Percentiles rank a stretch among this genome's conserved stretches.
Evolutionary conservation across 805 yeast genomes (phyloP).

Genomic region (Sugiyamaella floridensis): DNA sequence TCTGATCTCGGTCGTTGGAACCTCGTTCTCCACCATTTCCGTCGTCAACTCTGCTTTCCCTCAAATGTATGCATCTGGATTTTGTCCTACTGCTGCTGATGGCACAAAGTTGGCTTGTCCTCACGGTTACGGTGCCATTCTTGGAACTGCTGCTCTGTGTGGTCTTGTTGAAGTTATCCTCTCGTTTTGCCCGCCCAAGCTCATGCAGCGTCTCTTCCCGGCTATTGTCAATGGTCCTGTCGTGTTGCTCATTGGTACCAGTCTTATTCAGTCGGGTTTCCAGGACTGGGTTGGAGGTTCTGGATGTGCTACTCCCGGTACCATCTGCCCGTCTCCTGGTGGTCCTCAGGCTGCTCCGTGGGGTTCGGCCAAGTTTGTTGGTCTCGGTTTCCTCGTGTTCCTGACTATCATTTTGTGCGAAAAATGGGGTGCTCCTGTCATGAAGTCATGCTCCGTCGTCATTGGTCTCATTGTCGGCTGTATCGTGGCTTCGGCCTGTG

Average conservation of each 20-base stretch:
- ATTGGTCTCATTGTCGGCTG: constrained; percentile 81
- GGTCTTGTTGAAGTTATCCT: constrained; percentile 64
- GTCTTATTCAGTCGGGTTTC: constrained; percentile 65
- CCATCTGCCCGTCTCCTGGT: constrained; percentile 41
- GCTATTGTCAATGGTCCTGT: constrained; percentile 93
- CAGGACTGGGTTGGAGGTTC: constrained; percentile 86
- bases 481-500: constrained; percentile 86
- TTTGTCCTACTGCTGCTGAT: constrained; percentile 54
- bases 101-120: constrained; percentile 76
- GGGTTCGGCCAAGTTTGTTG: constrained; percentile 85
- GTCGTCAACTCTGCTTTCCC: constrained; percentile 72
- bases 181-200: constrained; percentile 70
- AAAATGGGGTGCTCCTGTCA: constrained; percentile 86
- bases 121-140: constrained; percentile 80
- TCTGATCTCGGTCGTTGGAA: constrained; percentile 81
- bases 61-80: constrained; percentile 67
- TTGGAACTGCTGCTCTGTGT: constrained; percentile 76
- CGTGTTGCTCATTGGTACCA: constrained; percentile 73
- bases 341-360: constrained; percentile 57
- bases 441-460: constrained; percentile 91
- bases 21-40: constrained; percentile 81
- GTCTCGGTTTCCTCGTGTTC: constrained; percentile 79
- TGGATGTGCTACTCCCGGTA: constrained; percentile 34
- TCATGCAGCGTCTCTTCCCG: constrained; percentile 71
- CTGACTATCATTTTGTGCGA: constrained; percentile 69